These are phyloP conservation scores for Gynandropsis gynandra DNA, from an alignment of 345 rosid genomes.

Conservation along the genomic window DNA sequence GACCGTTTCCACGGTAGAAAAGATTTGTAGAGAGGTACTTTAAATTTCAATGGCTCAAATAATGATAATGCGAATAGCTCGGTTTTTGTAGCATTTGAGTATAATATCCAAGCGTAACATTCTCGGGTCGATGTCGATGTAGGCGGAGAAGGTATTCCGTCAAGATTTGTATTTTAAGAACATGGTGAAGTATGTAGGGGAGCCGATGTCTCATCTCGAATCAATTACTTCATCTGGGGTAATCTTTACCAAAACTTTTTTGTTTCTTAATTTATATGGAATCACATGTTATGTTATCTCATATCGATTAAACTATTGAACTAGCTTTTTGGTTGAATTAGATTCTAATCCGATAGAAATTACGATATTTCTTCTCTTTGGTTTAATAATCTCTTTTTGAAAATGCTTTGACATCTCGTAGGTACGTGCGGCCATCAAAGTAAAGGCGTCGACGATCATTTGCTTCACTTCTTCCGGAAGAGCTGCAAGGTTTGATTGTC, in stretches of 20 bases:
- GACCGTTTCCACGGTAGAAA: conserved; percentile 78
- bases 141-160: conserved; percentile 98
- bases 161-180: conserved; percentile 88
- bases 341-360: too few relatives aligned
- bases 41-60: too few relatives aligned
- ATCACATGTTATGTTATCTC: conserved; percentile 2
- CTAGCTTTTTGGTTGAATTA: too few relatives aligned
- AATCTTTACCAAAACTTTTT: conserved; percentile 1
- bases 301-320: too few relatives aligned
- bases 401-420: conserved; percentile 17
- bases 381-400: conserved; percentile 2
- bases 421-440: conserved; percentile 99
- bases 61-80: too few relatives aligned
- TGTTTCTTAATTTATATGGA: too few relatives aligned
- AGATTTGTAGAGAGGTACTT: conserved; percentile 87
- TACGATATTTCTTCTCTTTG: too few relatives aligned
- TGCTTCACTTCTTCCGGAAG: conserved; percentile 98
- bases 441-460: conserved; percentile 88
- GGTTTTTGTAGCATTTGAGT: too few relatives aligned
- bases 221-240: conserved; percentile 97
- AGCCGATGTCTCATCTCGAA: conserved; percentile 94
- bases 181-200: conserved; percentile 90
- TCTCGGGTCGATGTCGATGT: neutral
- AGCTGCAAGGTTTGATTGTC: conserved; percentile 66
- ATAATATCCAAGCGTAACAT: too few relatives aligned